Conservation (phyloP, 495 filamentous ascomycete species). For the Aspergillus sclerotioniger region DNA sequence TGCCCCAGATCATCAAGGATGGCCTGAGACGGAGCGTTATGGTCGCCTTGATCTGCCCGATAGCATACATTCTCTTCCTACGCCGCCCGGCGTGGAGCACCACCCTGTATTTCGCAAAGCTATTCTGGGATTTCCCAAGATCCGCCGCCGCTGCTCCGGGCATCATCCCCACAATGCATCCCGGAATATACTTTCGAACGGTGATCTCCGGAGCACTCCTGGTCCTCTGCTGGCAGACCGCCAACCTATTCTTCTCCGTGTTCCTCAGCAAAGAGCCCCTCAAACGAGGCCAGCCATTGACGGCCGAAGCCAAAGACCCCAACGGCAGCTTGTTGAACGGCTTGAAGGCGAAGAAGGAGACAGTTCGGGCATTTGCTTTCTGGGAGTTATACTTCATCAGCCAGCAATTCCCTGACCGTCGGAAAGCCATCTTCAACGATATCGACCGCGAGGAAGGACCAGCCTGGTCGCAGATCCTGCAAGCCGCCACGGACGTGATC, state of each 20-base stretch:
- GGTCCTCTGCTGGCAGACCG: conserved; percentile 66
- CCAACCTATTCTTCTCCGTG: conserved; percentile 71
- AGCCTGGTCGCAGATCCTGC: conserved; percentile 77
- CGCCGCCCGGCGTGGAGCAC: conserved; percentile 63
- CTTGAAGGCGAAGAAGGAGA: conserved; percentile 62
- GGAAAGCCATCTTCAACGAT: conserved; percentile 83
- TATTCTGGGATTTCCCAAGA: conserved; percentile 71
- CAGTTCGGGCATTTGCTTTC: conserved; percentile 72
- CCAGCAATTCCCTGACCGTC: conserved; percentile 64
- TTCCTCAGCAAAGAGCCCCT: conserved; percentile 78
- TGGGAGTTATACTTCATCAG: conserved; percentile 86
- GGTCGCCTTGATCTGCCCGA: conserved; percentile 41
- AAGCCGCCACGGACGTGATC: conserved; percentile 63
- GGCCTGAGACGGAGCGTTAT: conserved; percentile 42
- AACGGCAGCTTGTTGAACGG: conserved; percentile 88
- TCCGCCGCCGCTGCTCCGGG: conserved; percentile 58
- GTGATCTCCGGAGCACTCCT: conserved; percentile 64
- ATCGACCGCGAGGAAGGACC: conserved; percentile 77
- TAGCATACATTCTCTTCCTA: conserved; percentile 65
- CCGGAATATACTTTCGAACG: conserved; percentile 58
- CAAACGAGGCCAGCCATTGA: conserved; percentile 80
- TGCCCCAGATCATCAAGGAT: conserved; percentile 25
- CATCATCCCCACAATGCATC: conserved; percentile 54
- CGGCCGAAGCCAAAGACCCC: conserved; percentile 79
- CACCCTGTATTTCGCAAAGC: conserved; percentile 63